Percentiles rank a stretch among this genome's conserved stretches.
These are phyloP conservation scores for Cenchrus purpureus DNA, from an alignment of 176 grass and related monocot genomes.

Conservation along the genomic window DNA sequence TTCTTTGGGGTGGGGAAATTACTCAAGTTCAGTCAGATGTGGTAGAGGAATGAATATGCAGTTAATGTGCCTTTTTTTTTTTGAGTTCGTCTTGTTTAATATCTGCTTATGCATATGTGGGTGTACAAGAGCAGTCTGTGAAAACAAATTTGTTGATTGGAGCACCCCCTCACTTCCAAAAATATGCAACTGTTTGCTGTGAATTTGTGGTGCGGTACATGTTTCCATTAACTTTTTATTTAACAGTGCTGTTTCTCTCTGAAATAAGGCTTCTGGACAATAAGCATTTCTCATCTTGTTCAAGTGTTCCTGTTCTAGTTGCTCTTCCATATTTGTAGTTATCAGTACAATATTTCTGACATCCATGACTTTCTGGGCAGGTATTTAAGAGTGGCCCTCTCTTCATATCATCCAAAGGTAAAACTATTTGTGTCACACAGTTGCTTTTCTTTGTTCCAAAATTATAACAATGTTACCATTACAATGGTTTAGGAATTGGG, in stretches of 20 bases:
- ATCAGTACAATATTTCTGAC: conserved; percentile 27
- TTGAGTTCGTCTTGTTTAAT: not conserved
- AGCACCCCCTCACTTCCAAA: not conserved
- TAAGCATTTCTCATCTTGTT: not conserved
- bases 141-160: conserved; percentile 3
- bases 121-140: not conserved
- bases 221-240: not conserved
- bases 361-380: conserved; percentile 47
- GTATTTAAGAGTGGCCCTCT: conserved; percentile 98
- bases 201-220: not conserved
- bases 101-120: not conserved
- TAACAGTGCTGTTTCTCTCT: not conserved
- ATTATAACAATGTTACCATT: not conserved
- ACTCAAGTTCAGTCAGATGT: conserved; percentile 1
- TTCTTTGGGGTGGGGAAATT: not conserved
- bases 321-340: not conserved
- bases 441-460: not conserved
- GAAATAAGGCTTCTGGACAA: not conserved
- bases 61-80: not conserved
- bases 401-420: conserved; percentile 99
- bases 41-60: not conserved
- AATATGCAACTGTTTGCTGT: not conserved
- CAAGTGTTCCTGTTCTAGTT: not conserved
- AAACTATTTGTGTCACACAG: conserved; percentile 4
- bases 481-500: conserved; percentile 77